phyloP scores from a whole-genome alignment of 2,329 filamentous ascomycete species.

The Didymellaceae sp. region DNA sequence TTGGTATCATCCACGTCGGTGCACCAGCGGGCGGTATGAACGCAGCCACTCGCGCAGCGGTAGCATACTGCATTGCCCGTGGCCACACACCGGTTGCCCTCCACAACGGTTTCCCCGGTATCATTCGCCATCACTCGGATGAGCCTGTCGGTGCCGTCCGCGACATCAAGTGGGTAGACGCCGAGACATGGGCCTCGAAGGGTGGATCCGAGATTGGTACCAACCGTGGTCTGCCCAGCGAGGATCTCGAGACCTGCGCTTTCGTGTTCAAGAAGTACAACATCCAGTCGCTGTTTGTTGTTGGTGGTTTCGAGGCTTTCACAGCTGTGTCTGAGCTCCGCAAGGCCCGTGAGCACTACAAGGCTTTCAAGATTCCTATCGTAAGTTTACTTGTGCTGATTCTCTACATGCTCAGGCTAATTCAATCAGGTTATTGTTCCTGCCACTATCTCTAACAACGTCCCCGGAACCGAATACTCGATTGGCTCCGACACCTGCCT shows the following conservation, averaged over 20 bases:
- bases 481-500: slow-evolving; percentile 95
- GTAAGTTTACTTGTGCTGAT: slow-evolving; percentile 16
- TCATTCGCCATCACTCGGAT: slow-evolving; percentile 88
- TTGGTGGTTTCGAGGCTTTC: slow-evolving; percentile 97
- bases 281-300: slow-evolving; percentile 88
- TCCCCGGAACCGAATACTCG: slow-evolving; percentile 96
- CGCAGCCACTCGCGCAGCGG: slow-evolving; percentile 88
- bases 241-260: slow-evolving; percentile 84
- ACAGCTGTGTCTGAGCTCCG: slow-evolving; percentile 88
- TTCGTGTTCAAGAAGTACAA: slow-evolving; percentile 83
- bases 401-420: slow-evolving; percentile 10
- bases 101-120: slow-evolving; percentile 94
- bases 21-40: slow-evolving; percentile 98
- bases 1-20: slow-evolving; percentile 96
- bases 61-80: slow-evolving; percentile 87
- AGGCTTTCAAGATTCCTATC: slow-evolving; percentile 91
- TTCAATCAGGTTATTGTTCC: slow-evolving; percentile 77
- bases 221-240: slow-evolving; percentile 88
- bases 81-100: slow-evolving; percentile 94
- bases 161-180: slow-evolving; percentile 89
- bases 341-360: slow-evolving; percentile 77
- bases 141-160: slow-evolving; percentile 82
- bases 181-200: slow-evolving; percentile 93
- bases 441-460: slow-evolving; percentile 98
- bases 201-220: slow-evolving; percentile 98